These are phyloP conservation scores for Pichia sp. DNA, from an alignment of 1,139 yeast species.

Conservation along the genomic window DNA sequence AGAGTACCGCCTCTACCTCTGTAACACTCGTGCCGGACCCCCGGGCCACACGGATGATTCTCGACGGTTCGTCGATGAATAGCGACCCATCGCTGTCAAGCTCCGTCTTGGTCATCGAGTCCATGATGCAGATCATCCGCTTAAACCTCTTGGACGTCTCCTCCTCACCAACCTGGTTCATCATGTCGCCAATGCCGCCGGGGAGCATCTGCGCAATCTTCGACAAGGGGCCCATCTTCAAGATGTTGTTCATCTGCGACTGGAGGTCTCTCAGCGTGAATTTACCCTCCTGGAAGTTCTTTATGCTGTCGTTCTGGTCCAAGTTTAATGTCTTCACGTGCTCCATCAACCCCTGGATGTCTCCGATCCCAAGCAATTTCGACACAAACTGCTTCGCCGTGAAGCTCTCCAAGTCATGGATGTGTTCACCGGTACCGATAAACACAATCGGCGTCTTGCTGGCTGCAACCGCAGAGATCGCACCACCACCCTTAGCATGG, in stretches of 20 bases:
- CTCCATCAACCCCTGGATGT: constrained; percentile 88
- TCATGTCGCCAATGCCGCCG: constrained; percentile 78
- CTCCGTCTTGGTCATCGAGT: constrained; percentile 92
- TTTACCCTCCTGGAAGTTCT: constrained; percentile 91
- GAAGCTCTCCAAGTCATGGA: constrained; percentile 86
- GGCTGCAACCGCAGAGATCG: constrained; percentile 97
- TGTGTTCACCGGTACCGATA: constrained; percentile 98
- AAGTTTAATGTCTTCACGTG: constrained; percentile 85
- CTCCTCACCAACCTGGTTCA: constrained; percentile 86
- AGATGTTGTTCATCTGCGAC: constrained; percentile 89
- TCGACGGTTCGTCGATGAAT: constrained; percentile 74
- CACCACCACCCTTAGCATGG: constrained; percentile 99
- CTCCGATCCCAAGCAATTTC: constrained; percentile 90
- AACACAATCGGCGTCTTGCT: constrained; percentile 94
- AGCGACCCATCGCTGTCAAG: constrained; percentile 85
- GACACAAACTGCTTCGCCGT: constrained; percentile 87
- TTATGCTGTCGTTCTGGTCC: constrained; percentile 89
- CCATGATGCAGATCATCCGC: constrained; percentile 88
- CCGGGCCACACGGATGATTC: constrained; percentile 85
- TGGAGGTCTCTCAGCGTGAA: constrained; percentile 89
- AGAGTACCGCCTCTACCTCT: constrained; percentile 88
- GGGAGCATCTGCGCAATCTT: constrained; percentile 96
- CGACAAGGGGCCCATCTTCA: constrained; percentile 94
- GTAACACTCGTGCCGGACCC: constrained; percentile 95
- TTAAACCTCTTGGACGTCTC: constrained; percentile 80